phyloP scores from a whole-genome alignment of 331 rosid genomes.

The Telfairia occidentalis region DNA sequence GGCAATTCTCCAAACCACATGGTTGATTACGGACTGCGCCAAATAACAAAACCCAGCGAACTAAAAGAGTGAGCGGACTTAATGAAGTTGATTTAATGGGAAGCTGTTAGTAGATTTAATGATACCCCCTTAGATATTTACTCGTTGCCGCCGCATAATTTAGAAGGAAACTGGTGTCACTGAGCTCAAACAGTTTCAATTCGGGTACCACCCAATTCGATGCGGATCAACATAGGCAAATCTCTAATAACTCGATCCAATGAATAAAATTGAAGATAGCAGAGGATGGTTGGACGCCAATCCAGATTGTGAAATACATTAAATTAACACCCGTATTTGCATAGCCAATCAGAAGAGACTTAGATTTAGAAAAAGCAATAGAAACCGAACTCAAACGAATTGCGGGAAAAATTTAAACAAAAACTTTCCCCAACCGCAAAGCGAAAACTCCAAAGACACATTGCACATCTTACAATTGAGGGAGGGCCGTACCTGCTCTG shows the following conservation, averaged over 20 bases:
- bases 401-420: neutral
- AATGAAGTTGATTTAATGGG: neutral
- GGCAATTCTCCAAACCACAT: neutral
- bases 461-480: neutral
- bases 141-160: neutral
- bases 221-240: neutral
- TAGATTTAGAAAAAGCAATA: neutral
- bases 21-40: neutral
- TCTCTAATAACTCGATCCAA: neutral
- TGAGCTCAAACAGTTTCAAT: neutral
- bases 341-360: neutral
- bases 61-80: neutral
- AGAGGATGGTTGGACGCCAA: neutral
- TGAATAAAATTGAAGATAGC: neutral
- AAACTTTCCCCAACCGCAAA: neutral
- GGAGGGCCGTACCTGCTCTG: slow-evolving; percentile 55
- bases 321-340: neutral
- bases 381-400: neutral
- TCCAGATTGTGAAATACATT: neutral
- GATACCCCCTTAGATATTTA: neutral
- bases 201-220: neutral
- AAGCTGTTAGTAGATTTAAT: neutral
- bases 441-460: neutral
- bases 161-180: neutral
- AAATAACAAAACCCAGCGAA: neutral